A percentile compares a stretch with the other conserved stretches of the same genome.
These are phyloP conservation scores for Amanita pallidorosea DNA, from an alignment of 768 basidiomycete species.

Conservation along the genomic window DNA sequence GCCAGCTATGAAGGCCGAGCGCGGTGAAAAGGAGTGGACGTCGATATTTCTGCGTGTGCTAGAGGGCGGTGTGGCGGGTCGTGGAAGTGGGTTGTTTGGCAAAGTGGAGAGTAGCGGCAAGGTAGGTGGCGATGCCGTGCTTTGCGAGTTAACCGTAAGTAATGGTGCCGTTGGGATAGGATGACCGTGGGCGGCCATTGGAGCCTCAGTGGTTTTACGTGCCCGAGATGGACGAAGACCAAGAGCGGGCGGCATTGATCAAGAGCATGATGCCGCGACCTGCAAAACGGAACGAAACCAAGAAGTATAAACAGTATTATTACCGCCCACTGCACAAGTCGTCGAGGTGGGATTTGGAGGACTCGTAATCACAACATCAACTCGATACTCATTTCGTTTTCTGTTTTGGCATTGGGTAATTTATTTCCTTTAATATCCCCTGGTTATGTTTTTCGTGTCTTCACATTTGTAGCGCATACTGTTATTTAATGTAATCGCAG, in stretches of 20 bases:
- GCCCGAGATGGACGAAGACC: conserved; percentile 59
- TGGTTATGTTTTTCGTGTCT: too few species aligned
- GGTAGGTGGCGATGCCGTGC: conserved; percentile 18
- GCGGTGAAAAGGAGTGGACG: conserved; percentile 36
- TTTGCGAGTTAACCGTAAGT: neutral
- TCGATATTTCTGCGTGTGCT: conserved; percentile 39
- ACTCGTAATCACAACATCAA: conserved; percentile 31
- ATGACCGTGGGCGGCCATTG: conserved; percentile 36
- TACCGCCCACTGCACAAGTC: conserved; percentile 66
- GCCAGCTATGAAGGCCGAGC: conserved; percentile 35
- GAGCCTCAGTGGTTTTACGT: conserved; percentile 73
- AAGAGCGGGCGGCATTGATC: conserved; percentile 58
- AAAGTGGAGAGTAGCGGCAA: conserved; percentile 59
- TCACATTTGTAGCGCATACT: too few species aligned
- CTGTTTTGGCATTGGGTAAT: neutral
- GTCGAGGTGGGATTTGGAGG: conserved; percentile 65
- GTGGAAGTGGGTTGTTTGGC: conserved; percentile 54
- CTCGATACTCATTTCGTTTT: neutral
- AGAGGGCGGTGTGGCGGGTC: conserved; percentile 27
- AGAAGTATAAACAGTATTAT: conserved; percentile 82
- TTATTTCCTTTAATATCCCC: neutral
- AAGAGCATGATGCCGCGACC: conserved; percentile 66
- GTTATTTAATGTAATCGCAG: too few species aligned
- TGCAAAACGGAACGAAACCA: conserved; percentile 66
- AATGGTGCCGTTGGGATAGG: conserved; percentile 18